Evolutionary conservation across 129 eudicot species (phyloP).

Genomic region (Flaveria sonorensis): DNA sequence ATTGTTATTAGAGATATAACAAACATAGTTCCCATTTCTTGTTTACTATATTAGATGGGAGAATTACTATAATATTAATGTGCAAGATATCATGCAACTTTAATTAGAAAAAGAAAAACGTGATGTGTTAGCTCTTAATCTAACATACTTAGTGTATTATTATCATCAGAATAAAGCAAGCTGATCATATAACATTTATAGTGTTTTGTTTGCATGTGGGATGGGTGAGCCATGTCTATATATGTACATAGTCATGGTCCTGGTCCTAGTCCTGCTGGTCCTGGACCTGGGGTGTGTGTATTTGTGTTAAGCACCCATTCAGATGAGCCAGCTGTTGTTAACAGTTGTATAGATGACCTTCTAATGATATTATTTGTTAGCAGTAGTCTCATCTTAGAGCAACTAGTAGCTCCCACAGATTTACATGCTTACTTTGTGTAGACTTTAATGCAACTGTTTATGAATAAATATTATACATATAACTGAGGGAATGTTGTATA

Average conservation of each 20-base stretch:
- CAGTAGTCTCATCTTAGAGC: background rate
- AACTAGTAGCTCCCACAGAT: background rate
- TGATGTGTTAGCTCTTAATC: too few relatives aligned
- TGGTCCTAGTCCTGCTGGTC: constrained; percentile 31
- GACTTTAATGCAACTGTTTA: background rate
- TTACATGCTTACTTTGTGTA: background rate
- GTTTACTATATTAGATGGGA: too few relatives aligned
- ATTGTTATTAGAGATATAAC: too few relatives aligned
- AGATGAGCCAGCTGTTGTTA: constrained; percentile 26
- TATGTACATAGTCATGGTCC: background rate
- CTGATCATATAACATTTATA: background rate
- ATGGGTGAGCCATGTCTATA: constrained; percentile 21
- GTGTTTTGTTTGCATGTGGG: constrained; percentile 26
- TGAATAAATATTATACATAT: background rate
- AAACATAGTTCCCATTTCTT: too few relatives aligned
- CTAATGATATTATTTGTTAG: background rate
- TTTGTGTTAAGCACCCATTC: background rate
- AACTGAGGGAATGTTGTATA: background rate
- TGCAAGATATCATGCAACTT: too few relatives aligned
- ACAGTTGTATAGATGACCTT: background rate
- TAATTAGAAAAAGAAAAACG: too few relatives aligned
- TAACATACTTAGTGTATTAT: background rate
- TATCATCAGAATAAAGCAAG: background rate
- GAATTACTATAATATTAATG: too few relatives aligned
- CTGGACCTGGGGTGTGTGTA: constrained; percentile 20